phyloP scores from a whole-genome alignment of 2,329 filamentous ascomycete genomes.

The Colletotrichum graminicola region DNA sequence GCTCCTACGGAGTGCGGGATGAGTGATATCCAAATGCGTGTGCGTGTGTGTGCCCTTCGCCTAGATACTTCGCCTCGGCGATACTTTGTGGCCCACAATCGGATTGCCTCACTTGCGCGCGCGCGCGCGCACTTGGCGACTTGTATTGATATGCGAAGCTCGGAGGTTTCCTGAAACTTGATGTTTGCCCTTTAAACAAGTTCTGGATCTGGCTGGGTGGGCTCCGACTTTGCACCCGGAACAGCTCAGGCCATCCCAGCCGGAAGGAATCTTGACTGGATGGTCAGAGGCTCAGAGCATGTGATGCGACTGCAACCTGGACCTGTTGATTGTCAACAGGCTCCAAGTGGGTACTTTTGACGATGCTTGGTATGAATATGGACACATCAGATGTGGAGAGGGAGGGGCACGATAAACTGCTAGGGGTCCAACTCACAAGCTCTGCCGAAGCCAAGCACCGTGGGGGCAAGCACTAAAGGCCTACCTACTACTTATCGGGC shows the following conservation, averaged over 20 bases:
- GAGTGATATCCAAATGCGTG: slow-evolving; percentile 10
- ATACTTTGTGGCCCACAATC: slow-evolving; percentile 4
- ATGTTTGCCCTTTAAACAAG: slow-evolving; percentile 12
- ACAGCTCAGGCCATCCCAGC: slow-evolving; percentile 33
- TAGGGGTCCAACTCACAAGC: slow-evolving; percentile 12
- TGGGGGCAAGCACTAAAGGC: background rate
- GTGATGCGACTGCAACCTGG: slow-evolving; percentile 14
- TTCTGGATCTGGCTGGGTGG: slow-evolving; percentile 17
- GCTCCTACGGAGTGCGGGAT: slow-evolving; percentile 5
- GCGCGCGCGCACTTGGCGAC: background rate
- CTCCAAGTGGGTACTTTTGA: slow-evolving; percentile 7
- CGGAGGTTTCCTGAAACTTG: slow-evolving; percentile 34
- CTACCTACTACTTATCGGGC: background rate
- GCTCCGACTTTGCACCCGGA: slow-evolving; percentile 21
- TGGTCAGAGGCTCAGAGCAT: slow-evolving; percentile 1
- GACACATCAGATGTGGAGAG: slow-evolving; percentile 11
- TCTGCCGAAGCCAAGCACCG: background rate
- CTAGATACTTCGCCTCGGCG: background rate
- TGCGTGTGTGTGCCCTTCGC: background rate
- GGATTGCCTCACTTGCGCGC: slow-evolving; percentile 1
- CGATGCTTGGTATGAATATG: slow-evolving; percentile 5
- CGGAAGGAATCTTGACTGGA: slow-evolving; percentile 18
- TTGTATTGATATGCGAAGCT: background rate
- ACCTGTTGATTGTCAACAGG: slow-evolving; percentile 26
- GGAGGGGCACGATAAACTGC: slow-evolving; percentile 3